Base-by-base conservation (phyloP, 106 monocot species). In the Ottelia alismoides region DNA sequence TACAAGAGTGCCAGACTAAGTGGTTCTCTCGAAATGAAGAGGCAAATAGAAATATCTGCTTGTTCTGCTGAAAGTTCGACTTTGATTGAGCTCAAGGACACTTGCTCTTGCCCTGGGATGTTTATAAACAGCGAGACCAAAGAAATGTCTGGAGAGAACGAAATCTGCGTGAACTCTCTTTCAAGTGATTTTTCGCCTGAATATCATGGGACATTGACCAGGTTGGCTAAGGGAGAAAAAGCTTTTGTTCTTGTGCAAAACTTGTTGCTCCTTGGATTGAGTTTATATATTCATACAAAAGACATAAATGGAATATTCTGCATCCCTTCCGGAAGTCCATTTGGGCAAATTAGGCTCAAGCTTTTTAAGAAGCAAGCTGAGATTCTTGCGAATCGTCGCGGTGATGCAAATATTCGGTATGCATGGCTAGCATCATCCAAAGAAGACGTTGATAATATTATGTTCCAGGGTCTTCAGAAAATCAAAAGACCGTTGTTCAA, bases 331-430 rank as follows among this genome's bases (percentile, higher is more conserved):
- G 11, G 64, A 11, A 67, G 85, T 69, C 31, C 72, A 46, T 11
- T 57, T 25, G 72, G 79, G 48, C 56, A 73, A 64, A 47, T 28
- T 48, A 67, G 76, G 20, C 74, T 70, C 71, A 53, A 77, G 21
- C 63, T 53, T 68, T 90, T 90, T 40, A 71, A 70, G 25, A 82
- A 86, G 59, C 79, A 90, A 24, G 72, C 74, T 40, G 70, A 80
- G 44, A n/a, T 65, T 18, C 77, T 57, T 7, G 58, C 65, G 57
- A 68, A 25, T 57, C 46, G 25, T 19, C 71, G 85, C 44, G 85
- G 98, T 47, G 67, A 73, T 71, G 79, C 98, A 21, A 99, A 99
- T 74, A 73, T 99, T 14, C 74, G 77, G 28, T 90, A 86, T 78
- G 98, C 82, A 23, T 99, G 98, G 90, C 55, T 90, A 52, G 51